Evolutionary conservation across 495 filamentous ascomycete genomes (phyloP).

Genomic region (Aspergillus biplanus): DNA sequence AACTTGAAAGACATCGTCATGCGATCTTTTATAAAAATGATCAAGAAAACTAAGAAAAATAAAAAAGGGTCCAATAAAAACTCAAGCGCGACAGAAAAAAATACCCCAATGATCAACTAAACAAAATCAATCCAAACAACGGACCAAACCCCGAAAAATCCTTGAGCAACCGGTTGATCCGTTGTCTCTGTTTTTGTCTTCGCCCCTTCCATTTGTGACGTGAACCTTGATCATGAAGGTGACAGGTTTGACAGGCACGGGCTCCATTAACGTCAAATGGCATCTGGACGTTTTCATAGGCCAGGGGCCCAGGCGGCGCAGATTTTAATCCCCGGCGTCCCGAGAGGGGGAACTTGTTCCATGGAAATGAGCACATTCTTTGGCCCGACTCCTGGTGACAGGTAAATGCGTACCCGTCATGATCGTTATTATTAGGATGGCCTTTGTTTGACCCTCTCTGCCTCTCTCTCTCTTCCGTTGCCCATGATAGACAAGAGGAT

Average conservation of each 20-base stretch:
- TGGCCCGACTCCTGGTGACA: not conserved
- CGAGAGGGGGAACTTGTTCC: not conserved
- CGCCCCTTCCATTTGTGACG: not conserved
- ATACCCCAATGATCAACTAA: not conserved
- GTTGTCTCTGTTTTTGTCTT: not conserved
- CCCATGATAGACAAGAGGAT: no score
- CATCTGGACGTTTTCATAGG: not conserved
- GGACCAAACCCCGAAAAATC: not conserved
- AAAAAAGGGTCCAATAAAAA: not conserved
- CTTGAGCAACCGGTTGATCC: slow-evolving; percentile 3
- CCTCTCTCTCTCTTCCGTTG: not conserved
- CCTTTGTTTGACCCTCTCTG: no score
- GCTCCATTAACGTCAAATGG: slow-evolving; percentile 6
- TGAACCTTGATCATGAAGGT: not conserved
- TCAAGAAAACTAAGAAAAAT: not conserved
- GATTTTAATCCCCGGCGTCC: slow-evolving; percentile 2
- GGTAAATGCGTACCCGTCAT: not conserved
- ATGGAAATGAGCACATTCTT: not conserved
- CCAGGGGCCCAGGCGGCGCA: not conserved
- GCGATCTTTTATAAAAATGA: not conserved
- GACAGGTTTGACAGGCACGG: slow-evolving; percentile 21
- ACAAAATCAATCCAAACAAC: not conserved
- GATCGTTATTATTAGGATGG: not conserved
- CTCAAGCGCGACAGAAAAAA: not conserved
- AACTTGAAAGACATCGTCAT: not conserved